Base-by-base conservation (phyloP, 768 basidiomycete genomes). In the Termitomyces sp. region DNA sequence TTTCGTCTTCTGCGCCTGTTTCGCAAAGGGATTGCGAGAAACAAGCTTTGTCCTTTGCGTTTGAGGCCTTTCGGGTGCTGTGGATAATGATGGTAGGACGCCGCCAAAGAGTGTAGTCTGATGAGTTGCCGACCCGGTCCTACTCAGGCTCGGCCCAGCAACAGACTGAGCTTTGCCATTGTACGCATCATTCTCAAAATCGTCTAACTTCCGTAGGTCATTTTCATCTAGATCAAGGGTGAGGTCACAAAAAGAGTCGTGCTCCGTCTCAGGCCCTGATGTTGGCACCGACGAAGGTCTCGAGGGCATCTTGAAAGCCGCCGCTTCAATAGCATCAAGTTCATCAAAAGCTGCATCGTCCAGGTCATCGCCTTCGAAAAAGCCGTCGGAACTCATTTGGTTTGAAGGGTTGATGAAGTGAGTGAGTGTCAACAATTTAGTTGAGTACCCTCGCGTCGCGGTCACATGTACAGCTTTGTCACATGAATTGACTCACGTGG, bases 311-410 rank as follows among this genome's bases (percentile, higher is more conserved):
- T 63, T 3, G 52, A 63, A n/a, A 67, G 66, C 32, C 66, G 69
- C 56, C 81, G 87, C 84, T 72, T 92, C 89, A 46, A 93, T 85
- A 20, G 82, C 78, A 65, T 89, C 86, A 24, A 92, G 76, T 65
- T 87, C 78, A 38, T 78, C 71, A 7, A 90, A 65, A 3, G 81
- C 78, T 36, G 78, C 80, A 45, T 80, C 79, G 69, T 90, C 80
- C 40, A 87, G 65, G 52, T 76, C 79, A 32, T 87, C 86, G 60
- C 84, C 84, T 60, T 82, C 81, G 67, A 88, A 92, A 66, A 85
- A 90, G 43, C 79, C 85, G 73, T 90, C 89, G 36, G 87, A 90
- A 75, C 84, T 88, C 88, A 92, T 90, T 64, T 61, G 30, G 42
- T 30, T 35, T 5, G 40, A n/a, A 40, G 48, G 40, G 28, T 47